phyloP scores from a whole-genome alignment of 139 green algal species.

The Chlorella sp. region DNA sequence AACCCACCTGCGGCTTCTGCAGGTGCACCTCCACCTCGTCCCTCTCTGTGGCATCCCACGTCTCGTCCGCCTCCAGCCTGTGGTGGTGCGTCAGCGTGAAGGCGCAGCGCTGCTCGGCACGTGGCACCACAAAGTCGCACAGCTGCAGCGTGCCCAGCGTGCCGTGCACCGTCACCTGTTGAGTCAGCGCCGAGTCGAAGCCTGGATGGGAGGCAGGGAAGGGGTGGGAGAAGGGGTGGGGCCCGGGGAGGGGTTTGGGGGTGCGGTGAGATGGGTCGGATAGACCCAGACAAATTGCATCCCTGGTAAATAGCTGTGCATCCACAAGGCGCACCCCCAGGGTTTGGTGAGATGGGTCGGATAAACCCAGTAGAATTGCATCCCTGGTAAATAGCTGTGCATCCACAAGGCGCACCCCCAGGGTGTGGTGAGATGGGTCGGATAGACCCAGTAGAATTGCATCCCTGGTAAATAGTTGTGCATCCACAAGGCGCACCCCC shows the following conservation, averaged over 20 bases:
- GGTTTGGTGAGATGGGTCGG: too few species aligned
- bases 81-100: constrained; percentile 41
- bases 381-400: too few species aligned
- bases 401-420: too few species aligned
- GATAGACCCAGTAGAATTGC: too few species aligned
- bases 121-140: constrained; percentile 53
- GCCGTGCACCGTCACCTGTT: constrained; percentile 43
- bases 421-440: too few species aligned
- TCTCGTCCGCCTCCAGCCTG: constrained; percentile 27
- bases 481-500: too few species aligned
- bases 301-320: too few species aligned
- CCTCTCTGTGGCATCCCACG: constrained; percentile 25
- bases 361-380: too few species aligned
- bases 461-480: too few species aligned
- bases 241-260: neutral
- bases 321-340: too few species aligned
- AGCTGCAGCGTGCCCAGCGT: constrained; percentile 37
- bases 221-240: neutral
- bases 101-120: constrained; percentile 1
- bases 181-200: constrained; percentile 45
- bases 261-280: too few species aligned
- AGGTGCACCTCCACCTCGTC: constrained; percentile 31
- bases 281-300: too few species aligned
- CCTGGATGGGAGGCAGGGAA: neutral
- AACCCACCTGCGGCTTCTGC: neutral